phyloP scores from a whole-genome alignment of 1,284 basidiomycete species.

The Moesziomyces sp. region DNA sequence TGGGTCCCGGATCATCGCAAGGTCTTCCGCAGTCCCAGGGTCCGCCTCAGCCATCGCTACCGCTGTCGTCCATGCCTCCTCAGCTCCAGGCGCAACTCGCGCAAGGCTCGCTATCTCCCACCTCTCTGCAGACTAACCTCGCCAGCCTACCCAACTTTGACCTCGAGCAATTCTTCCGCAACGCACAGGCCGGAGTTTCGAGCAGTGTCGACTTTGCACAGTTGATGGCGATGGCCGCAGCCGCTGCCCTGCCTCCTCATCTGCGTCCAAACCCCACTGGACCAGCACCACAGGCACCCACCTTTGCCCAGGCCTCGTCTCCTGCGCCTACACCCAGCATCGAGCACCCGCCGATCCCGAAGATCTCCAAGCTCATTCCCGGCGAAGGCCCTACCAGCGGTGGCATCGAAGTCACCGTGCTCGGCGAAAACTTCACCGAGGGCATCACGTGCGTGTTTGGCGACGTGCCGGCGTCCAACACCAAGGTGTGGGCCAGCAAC shows the following conservation, averaged over 20 bases:
- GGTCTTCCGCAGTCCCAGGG: slow-evolving; percentile 20
- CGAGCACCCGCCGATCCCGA: slow-evolving; percentile 56
- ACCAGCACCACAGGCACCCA: slow-evolving; percentile 3
- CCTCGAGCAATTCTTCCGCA: slow-evolving; percentile 59
- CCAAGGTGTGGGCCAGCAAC: slow-evolving; percentile 90
- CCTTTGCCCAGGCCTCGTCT: slow-evolving; percentile 23
- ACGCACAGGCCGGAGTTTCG: slow-evolving; percentile 42
- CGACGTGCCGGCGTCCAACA: slow-evolving; percentile 81
- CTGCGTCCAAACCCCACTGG: slow-evolving; percentile 18
- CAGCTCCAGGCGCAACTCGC: slow-evolving; percentile 46
- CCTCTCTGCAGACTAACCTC: slow-evolving; percentile 52
- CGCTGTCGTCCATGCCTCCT: slow-evolving; percentile 27
- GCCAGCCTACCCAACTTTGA: slow-evolving; percentile 62
- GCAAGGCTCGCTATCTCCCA: slow-evolving; percentile 58
- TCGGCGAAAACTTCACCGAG: slow-evolving; percentile 78
- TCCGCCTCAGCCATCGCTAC: slow-evolving; percentile 11
- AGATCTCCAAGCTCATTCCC: slow-evolving; percentile 73
- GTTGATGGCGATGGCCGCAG: slow-evolving; percentile 74
- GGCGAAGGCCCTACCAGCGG: slow-evolving; percentile 83
- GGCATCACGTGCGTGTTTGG: slow-evolving; percentile 83
- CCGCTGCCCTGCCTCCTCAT: slow-evolving; percentile 39
- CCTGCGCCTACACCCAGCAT: slow-evolving; percentile 34
- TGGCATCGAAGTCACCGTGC: slow-evolving; percentile 92
- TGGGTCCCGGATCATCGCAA: slow-evolving; percentile 10
- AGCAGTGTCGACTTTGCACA: slow-evolving; percentile 69